A percentile compares a stretch with the other conserved stretches of the same genome.
phyloP scores from a whole-genome alignment of 371 early-diverging fungal species.

The Mucor circinelloides region DNA sequence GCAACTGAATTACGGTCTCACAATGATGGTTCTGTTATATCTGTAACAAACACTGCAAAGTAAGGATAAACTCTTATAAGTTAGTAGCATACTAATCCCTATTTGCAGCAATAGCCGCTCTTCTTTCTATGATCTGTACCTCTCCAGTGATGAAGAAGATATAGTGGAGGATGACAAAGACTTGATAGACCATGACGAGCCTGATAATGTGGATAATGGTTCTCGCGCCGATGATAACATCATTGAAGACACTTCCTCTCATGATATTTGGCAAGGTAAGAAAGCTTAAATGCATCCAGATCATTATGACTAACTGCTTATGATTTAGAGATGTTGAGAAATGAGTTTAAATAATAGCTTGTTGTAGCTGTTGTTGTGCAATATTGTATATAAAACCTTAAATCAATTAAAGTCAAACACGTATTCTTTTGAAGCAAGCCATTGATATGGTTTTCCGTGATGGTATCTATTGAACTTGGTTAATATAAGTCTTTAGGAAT shows the following conservation, averaged over 20 bases:
- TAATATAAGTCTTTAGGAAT: too few relatives aligned
- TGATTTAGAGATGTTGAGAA: constrained; percentile 23
- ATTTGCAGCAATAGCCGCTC: constrained; percentile 1
- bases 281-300: not conserved
- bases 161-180: constrained; percentile 4
- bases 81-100: not conserved
- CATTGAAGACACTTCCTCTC: constrained; percentile 17
- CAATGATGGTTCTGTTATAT: constrained; percentile 6
- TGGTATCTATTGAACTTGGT: too few relatives aligned
- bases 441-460: too few relatives aligned
- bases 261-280: constrained; percentile 29
- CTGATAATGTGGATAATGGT: not conserved
- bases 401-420: not conserved
- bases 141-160: constrained; percentile 20
- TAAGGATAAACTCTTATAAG: not conserved
- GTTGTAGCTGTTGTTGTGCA: too few relatives aligned
- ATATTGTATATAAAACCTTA: not conserved
- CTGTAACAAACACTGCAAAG: not conserved
- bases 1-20: not conserved
- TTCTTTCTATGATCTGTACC: constrained; percentile 14
- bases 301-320: not conserved
- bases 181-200: not conserved
- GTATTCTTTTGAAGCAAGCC: too few relatives aligned
- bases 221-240: constrained; percentile 2
- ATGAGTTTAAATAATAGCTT: constrained; percentile 2